These are phyloP conservation scores for Ascochyta fabae DNA, from an alignment of 2,329 filamentous ascomycete species.

Conservation along the genomic window DNA sequence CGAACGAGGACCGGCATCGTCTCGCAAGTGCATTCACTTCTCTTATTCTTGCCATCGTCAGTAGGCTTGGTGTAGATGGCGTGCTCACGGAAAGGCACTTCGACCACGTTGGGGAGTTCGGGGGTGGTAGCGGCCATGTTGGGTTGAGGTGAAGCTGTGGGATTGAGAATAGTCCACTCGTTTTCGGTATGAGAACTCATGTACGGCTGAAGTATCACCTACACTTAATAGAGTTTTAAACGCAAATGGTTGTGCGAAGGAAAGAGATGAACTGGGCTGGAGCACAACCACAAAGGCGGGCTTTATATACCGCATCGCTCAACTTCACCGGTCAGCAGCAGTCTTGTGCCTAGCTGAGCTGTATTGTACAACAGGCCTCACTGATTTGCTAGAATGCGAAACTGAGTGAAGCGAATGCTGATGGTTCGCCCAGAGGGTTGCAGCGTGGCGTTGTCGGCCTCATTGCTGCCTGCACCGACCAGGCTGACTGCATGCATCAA, in stretches of 20 bases:
- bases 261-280: neutral
- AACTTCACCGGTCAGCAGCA: slow-evolving; percentile 3
- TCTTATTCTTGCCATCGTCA: slow-evolving; percentile 1
- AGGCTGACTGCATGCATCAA: slow-evolving; percentile 2
- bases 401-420: slow-evolving; percentile 8
- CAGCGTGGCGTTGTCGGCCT: slow-evolving; percentile 11
- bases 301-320: neutral
- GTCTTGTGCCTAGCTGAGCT: slow-evolving; percentile 1
- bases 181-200: slow-evolving; percentile 29
- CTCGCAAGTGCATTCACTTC: slow-evolving; percentile 9
- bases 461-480: slow-evolving; percentile 6
- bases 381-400: neutral
- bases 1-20: slow-evolving; percentile 11
- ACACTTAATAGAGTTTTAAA: neutral
- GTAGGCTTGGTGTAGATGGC: neutral
- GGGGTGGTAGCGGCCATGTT: slow-evolving; percentile 20
- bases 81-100: neutral
- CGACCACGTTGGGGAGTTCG: slow-evolving; percentile 12
- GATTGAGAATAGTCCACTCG: slow-evolving; percentile 29
- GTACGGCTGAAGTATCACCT: slow-evolving; percentile 1
- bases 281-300: neutral
- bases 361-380: neutral
- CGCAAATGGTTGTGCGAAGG: neutral
- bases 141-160: neutral
- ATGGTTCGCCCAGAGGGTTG: slow-evolving; percentile 3